Conservation (phyloP, 768 basidiomycete genomes). For the Lactarius psammicola region DNA sequence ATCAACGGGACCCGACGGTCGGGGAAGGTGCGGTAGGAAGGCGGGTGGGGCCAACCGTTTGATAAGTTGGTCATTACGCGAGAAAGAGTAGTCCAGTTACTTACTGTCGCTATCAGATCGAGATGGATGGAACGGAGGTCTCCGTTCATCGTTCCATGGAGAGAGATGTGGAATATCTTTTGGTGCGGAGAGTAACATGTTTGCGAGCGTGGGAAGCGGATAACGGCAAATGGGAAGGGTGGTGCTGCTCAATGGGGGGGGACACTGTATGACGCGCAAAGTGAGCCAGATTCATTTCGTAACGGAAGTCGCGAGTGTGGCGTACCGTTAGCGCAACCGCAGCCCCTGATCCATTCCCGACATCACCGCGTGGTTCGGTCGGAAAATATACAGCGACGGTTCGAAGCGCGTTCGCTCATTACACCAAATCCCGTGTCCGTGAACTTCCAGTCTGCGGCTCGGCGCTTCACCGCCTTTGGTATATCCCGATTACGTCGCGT, state of each 20-base stretch:
- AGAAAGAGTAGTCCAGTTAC: background rate
- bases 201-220: conserved; percentile 1
- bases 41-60: background rate
- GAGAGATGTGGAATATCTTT: background rate
- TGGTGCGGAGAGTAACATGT: background rate
- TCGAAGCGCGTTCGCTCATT: background rate
- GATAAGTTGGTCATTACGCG: background rate
- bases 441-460: background rate
- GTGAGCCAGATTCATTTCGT: background rate
- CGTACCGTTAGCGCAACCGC: background rate
- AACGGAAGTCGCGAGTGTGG: background rate
- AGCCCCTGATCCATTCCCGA: conserved; percentile 6
- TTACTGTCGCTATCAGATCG: background rate
- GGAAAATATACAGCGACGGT: background rate
- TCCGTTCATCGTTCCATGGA: background rate
- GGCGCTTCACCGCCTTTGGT: conserved; percentile 1
- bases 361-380: background rate
- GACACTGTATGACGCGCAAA: conserved; percentile 13
- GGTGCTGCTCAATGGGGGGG: background rate
- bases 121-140: background rate
- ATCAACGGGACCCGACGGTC: background rate
- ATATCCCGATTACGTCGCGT: background rate
- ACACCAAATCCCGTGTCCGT: background rate
- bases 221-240: background rate
- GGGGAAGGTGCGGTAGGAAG: background rate